These are phyloP conservation scores for Sporothrix brasiliensis DNA, from an alignment of 2,329 filamentous ascomycete species.

Conservation along the genomic window DNA sequence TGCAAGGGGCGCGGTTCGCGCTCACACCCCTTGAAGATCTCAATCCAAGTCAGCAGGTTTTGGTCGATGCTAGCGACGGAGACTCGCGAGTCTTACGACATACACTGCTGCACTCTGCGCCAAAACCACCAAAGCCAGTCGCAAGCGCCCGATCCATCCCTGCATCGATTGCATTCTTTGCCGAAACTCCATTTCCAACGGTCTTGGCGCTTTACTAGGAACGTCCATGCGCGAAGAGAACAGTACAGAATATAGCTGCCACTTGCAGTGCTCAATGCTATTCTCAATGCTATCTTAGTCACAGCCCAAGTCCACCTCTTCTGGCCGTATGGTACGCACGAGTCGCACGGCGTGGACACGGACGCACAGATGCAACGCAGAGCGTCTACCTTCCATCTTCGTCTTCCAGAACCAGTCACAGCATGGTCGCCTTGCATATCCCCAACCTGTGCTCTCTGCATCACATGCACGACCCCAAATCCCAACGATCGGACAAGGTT, in stretches of 20 bases:
- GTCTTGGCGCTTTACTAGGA: neutral
- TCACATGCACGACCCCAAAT: neutral
- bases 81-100: neutral
- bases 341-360: neutral
- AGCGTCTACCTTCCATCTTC: no score
- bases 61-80: neutral
- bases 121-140: no score
- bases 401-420: neutral
- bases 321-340: conserved; percentile 8
- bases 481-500: conserved; percentile 1
- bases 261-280: neutral
- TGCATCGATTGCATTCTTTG: conserved; percentile 11
- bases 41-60: conserved; percentile 18
- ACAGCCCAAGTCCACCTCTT: neutral
- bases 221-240: neutral
- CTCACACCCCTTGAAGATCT: conserved; percentile 18
- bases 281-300: neutral
- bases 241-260: no score
- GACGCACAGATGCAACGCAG: neutral
- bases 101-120: no score
- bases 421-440: neutral
- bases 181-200: conserved; percentile 11
- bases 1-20: neutral
- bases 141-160: neutral
- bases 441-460: neutral